Evolutionary conservation across 2,329 filamentous ascomycete genomes (phyloP).

Genomic region (Fusarium coicis): DNA sequence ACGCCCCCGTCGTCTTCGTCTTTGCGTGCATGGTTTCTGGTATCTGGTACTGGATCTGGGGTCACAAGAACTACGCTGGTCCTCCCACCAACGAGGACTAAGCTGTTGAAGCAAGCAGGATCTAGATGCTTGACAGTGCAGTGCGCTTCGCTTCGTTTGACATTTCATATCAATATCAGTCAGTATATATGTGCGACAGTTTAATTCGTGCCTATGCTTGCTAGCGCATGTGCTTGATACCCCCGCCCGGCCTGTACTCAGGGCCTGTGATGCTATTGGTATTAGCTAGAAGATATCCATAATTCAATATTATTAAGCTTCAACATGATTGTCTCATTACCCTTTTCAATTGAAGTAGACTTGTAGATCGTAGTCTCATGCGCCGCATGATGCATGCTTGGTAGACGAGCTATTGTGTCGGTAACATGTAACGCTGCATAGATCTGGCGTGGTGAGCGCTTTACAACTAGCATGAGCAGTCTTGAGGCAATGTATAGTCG

Average conservation of each 20-base stretch:
- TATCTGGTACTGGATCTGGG: slow-evolving; percentile 23
- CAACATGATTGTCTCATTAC: not conserved
- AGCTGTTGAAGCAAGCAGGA: slow-evolving; percentile 1
- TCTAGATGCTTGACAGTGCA: slow-evolving; percentile 25
- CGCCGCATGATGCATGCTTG: not conserved
- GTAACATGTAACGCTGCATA: not conserved
- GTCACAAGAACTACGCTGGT: slow-evolving; percentile 19
- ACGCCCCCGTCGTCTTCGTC: slow-evolving; percentile 17
- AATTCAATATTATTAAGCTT: slow-evolving; percentile 20
- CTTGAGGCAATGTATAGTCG: too few relatives aligned
- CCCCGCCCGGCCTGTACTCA: not conserved
- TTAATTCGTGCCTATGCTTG: slow-evolving; percentile 7
- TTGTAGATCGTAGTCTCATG: not conserved
- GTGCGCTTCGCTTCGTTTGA: slow-evolving; percentile 17
- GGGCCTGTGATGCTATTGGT: not conserved
- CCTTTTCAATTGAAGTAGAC: not conserved
- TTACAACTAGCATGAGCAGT: fast-evolving
- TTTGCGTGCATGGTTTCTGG: slow-evolving; percentile 8
- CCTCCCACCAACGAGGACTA: slow-evolving; percentile 51
- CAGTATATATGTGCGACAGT: slow-evolving; percentile 18
- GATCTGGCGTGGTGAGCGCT: fast-evolving
- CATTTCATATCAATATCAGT: slow-evolving; percentile 17
- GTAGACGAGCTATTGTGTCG: too few relatives aligned
- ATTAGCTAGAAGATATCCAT: slow-evolving; percentile 12
- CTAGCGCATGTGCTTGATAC: slow-evolving; percentile 26